Evolutionary conservation across 2,329 filamentous ascomycete genomes (phyloP), one percentile per base, ranked within the genome.

Genomic region (Mollisiaceae sp.): DNA sequence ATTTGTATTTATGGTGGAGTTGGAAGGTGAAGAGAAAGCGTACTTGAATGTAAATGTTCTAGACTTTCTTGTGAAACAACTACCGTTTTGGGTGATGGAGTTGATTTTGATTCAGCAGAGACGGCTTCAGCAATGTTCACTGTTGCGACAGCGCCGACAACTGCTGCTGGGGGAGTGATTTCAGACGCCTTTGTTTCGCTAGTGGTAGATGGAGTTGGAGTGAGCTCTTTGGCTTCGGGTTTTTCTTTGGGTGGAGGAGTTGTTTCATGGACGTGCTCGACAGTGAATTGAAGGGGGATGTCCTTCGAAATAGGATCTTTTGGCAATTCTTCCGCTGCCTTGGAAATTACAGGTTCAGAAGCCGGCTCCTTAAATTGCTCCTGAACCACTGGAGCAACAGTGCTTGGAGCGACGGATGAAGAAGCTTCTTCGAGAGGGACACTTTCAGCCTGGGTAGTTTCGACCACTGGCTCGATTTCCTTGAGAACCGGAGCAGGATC

Each of bases 11-110:
- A n/a, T 32, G 57, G 57, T 43, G 6, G 24, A 18, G 11, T 18
- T 55, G 12, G 22, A 52, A 35, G 43, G 22, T 22, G 20, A 14
- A 36, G 20, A 38, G 38, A n/a, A 52, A 57, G 56, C 62, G 32
- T 59, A 69, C 67, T 69, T 8, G 50, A 22, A 63, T 69, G 65
- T 3, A 69, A 38, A 45, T 55, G 24, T 50, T 67, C 65, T 35
- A 69, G 47, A 35, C 62, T 64, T 41, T 67, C 65, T 59, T 67
- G 61, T 22, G 55, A 50, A 18, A 65, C 36, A 60, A 54, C 62
- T 55, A 1, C 39, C 11, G 36, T 56, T 55, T 11, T 27, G n/a
- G 27, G 24, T 55, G 52, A 24, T 1, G 52, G 52, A 35, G 14
- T 55, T 20, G 35, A 9, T 3, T 35, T n/a, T 27, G 52, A 8